Evolutionary conservation across 2,329 filamentous ascomycete genomes (phyloP), one percentile per base, ranked within the genome.

Genomic region (Apiospora malaysiana): DNA sequence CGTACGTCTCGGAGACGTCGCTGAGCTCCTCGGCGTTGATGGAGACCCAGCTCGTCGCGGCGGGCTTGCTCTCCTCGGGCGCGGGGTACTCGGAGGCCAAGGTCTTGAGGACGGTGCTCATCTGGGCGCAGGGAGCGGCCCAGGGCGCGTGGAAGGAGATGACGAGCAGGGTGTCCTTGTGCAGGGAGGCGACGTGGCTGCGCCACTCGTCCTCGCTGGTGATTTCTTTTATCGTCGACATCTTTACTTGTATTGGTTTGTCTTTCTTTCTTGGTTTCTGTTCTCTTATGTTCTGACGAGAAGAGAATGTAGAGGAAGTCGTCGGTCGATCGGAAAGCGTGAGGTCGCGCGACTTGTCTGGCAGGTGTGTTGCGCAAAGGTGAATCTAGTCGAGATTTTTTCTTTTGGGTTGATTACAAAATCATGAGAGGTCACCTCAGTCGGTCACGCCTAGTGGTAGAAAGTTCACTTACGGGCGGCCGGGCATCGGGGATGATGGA

Each of bases 91-190:
- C 94, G 78, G 91, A 90, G 74, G 95, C 95, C 75, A 99, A 93
- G 27, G 94, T 92, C 79, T 89, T 87, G 74, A 99, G 90, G 76
- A 98, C 93, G 68, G 91, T 93, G 76, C 89, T 90, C 95, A 98
- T 98, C 83, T 98, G 94, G 74, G 93, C 91, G 86, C 96, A 98
- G 65, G 96, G 96, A 72, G 94, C 94, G 42, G 96, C 96, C 96
- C 96, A 99, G 75, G 95, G 93, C 25, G 96, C 94, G 82, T 98
- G 93, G 87, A 99, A 99, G 81, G 95, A 98, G 79, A 97, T 90
- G 78, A 98, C 87, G 73, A 95, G 87, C 72, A 98, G 89, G 21
- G 93, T 90, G 21, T 91, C 88, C 1, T 91, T 79, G 14, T 93
- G 89, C 18, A 95, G 86, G 56, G 89, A 86, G 73, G 87, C 85